Evolutionary conservation across 495 filamentous ascomycete species (phyloP), one percentile per base, ranked within the genome.

Genomic region (Daldinia decipiens): DNA sequence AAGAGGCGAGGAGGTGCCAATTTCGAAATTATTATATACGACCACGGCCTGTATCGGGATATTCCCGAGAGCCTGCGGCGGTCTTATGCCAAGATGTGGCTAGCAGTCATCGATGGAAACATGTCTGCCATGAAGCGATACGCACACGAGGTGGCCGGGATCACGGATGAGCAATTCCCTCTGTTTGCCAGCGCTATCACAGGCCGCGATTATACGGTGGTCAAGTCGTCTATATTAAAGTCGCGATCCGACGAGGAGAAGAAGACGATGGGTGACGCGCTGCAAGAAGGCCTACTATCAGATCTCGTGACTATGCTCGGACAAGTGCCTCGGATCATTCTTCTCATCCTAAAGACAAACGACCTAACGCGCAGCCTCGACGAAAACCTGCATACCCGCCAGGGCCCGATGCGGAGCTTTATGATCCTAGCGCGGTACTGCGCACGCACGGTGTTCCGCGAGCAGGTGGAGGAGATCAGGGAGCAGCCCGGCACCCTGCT

Each of bases 11-110:
- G 75, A 12, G 87, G 87, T n/a, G 75, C 79, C 31, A 97, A 97
- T 76, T 99, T 99, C 73, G 96, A 99, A 74, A 90, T 99, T 67
- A 91, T 99, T 67, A 87, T 99, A n/a, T 97, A 97, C 78, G 96
- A 99, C 74, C 96, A 99, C 79, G 96, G 96, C 1, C 83, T 99
- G 3, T 99, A 99, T 79, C 91, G 96, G 43, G 92, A 94, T 73
- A 98, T 99, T 68, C 92, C 94, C 11, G 82, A 84, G 29, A 79
- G 89, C 6, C 79, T 97, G 3, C 90, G 92, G 56, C 87, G 93
- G 9, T 91, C 90, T 53, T 99, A 99, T 77, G 96, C 96, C 43
- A 97, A 98, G 80, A 88, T 99, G 72, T 99, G 96, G 96, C 87
- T 99, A 1, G 93, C 96, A 1, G 92, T 99, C 15, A 91, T 99